phyloP scores from a whole-genome alignment of 2,329 filamentous ascomycete species.

The Aspergillus calidoustus region DNA sequence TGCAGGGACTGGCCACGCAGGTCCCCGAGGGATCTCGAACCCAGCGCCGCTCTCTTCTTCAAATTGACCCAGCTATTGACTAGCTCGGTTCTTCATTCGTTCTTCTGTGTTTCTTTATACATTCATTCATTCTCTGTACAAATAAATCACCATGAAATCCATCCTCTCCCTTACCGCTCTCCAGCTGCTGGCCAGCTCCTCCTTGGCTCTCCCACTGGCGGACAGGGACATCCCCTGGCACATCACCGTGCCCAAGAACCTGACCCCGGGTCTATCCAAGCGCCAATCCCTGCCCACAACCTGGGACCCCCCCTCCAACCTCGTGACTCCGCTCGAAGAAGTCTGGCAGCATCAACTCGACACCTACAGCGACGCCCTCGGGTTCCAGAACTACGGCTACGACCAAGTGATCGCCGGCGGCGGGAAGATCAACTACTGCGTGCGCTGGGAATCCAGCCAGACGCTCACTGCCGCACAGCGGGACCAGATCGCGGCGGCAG shows the following conservation, averaged over 20 bases:
- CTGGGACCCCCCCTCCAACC: slow-evolving; percentile 22
- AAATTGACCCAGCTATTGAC: too few species aligned
- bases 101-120: too few species aligned
- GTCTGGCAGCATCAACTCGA: slow-evolving; percentile 24
- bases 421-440: slow-evolving; percentile 25
- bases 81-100: slow-evolving; percentile 2
- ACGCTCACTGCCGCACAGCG: slow-evolving; percentile 17
- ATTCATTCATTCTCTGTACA: neutral
- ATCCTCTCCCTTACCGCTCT: slow-evolving; percentile 20
- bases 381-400: slow-evolving; percentile 24
- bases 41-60: neutral
- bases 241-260: slow-evolving; percentile 1
- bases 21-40: neutral
- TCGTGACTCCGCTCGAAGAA: slow-evolving; percentile 22
- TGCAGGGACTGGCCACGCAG: neutral
- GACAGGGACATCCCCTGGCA: slow-evolving; percentile 13
- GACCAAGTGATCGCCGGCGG: slow-evolving; percentile 21
- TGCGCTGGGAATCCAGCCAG: slow-evolving; percentile 23
- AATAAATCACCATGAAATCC: slow-evolving; percentile 14
- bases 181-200: slow-evolving; percentile 26
- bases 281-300: slow-evolving; percentile 11
- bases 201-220: slow-evolving; percentile 15
- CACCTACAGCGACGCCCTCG: slow-evolving; percentile 21
- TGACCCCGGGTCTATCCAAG: neutral
- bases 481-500: slow-evolving; percentile 15